A percentile compares a stretch with the other conserved stretches of the same genome.
These are phyloP conservation scores for Ephemerocybe angulata DNA, from an alignment of 768 basidiomycete genomes.

Conservation along the genomic window DNA sequence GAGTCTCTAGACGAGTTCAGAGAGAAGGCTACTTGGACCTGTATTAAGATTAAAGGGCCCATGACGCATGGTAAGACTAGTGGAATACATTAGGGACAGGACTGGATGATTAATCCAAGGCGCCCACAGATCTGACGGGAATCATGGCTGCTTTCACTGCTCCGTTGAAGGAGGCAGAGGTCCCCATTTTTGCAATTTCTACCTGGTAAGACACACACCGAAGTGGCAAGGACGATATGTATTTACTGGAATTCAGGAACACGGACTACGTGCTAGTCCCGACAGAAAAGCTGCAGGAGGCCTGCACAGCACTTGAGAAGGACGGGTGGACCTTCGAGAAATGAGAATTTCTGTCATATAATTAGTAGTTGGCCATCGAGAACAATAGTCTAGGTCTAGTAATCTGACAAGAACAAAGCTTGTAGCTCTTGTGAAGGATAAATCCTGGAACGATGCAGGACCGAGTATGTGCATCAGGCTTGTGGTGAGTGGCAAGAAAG, in stretches of 20 bases:
- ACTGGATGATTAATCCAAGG: background rate
- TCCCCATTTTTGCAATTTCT: constrained; percentile 59
- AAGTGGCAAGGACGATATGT: background rate
- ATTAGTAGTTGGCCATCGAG: too few relatives aligned
- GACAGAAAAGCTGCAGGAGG: constrained; percentile 36
- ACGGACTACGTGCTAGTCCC: constrained; percentile 64
- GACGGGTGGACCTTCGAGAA: constrained; percentile 53
- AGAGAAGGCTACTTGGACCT: constrained; percentile 47
- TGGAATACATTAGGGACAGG: background rate
- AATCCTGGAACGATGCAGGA: too few relatives aligned
- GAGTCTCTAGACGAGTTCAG: constrained; percentile 32
- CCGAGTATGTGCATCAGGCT: too few relatives aligned
- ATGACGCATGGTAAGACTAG: constrained; percentile 58
- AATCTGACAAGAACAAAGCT: too few relatives aligned
- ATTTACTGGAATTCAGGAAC: constrained; percentile 39
- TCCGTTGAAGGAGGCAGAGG: constrained; percentile 47
- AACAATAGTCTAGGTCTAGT: too few relatives aligned
- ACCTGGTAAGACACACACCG: constrained; percentile 46
- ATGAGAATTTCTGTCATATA: constrained; percentile 4
- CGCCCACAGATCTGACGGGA: background rate
- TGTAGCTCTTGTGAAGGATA: too few relatives aligned
- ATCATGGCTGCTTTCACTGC: constrained; percentile 46
- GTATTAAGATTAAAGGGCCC: constrained; percentile 61
- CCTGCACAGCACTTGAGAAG: constrained; percentile 37
- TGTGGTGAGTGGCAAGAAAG: too few relatives aligned